Percentiles rank a stretch among this genome's conserved stretches.
These are phyloP conservation scores for Zygoascus flipseniorum DNA, from an alignment of 805 yeast species.

Conservation along the genomic window DNA sequence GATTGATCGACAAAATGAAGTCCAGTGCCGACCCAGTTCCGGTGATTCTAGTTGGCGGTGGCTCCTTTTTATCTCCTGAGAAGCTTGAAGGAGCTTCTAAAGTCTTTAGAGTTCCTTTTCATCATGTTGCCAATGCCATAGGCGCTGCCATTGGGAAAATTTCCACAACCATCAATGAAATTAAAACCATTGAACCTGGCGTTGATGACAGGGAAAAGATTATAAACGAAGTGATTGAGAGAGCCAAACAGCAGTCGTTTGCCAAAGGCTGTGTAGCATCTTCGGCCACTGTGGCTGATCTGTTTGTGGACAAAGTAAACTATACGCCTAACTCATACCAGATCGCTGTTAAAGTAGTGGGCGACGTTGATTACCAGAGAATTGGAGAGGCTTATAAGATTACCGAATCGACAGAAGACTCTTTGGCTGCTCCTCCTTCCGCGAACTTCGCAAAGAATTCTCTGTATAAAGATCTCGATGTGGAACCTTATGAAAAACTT, in stretches of 20 bases:
- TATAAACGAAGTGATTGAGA: constrained; percentile 18
- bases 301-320: constrained; percentile 26
- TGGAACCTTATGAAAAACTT: not conserved
- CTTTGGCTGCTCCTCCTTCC: not conserved
- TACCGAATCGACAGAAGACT: not conserved
- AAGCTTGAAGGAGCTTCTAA: constrained; percentile 34
- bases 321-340: constrained; percentile 21
- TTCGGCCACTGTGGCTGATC: constrained; percentile 24
- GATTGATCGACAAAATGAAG: constrained; percentile 37
- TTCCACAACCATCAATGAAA: constrained; percentile 26
- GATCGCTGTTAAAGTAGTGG: constrained; percentile 27
- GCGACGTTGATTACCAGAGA: constrained; percentile 35
- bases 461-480: not conserved
- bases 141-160: constrained; percentile 43
- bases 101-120: constrained; percentile 35
- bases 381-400: not conserved
- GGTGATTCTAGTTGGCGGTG: constrained; percentile 42
- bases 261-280: constrained; percentile 23
- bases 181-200: constrained; percentile 15
- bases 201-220: constrained; percentile 8
- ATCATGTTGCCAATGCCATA: constrained; percentile 41
- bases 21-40: constrained; percentile 38
- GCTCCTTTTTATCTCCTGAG: constrained; percentile 38
- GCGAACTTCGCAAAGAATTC: not conserved
- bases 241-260: constrained; percentile 16